Conservation (phyloP, 1,284 basidiomycete species). For the Pseudozyma hubeiensis region DNA sequence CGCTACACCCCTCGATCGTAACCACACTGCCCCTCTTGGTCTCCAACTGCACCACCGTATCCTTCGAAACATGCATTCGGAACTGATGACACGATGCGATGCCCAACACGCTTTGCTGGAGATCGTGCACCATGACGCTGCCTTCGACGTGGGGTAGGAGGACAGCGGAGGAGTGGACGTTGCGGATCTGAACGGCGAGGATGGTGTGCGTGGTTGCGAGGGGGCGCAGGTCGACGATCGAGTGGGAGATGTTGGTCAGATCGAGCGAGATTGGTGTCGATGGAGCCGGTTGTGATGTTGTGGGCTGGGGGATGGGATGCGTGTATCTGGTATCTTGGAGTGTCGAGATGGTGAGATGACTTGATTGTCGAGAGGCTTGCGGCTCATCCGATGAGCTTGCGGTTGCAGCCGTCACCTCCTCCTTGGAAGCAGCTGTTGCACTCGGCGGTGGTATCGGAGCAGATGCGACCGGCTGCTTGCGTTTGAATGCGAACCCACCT, state of each 20-base stretch:
- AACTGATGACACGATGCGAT: conserved; percentile 38
- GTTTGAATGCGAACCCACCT: conserved; percentile 30
- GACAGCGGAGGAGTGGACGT: conserved; percentile 20
- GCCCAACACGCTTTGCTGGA: conserved; percentile 7
- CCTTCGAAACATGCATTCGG: conserved; percentile 36
- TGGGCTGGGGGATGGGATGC: background rate
- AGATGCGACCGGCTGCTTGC: conserved; percentile 11
- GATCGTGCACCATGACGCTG: conserved; percentile 43
- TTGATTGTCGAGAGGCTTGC: background rate
- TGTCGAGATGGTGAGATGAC: conserved; percentile 13
- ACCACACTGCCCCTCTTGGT: conserved; percentile 33
- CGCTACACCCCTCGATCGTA: conserved; percentile 24
- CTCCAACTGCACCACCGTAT: conserved; percentile 12
- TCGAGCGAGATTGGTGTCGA: conserved; percentile 11
- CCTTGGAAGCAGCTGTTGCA: background rate
- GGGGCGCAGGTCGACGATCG: conserved; percentile 27
- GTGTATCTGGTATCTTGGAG: conserved; percentile 8
- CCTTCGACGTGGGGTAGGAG: conserved; percentile 29
- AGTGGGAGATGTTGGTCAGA: conserved; percentile 14
- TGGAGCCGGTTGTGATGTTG: background rate
- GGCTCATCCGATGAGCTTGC: background rate
- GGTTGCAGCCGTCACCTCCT: background rate
- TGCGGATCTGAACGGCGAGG: conserved; percentile 35
- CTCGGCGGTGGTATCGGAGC: background rate
- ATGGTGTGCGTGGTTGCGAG: conserved; percentile 6